These are phyloP conservation scores for Epicoccum sorghinum DNA, from an alignment of 2,329 filamentous ascomycete species.

Conservation along the genomic window DNA sequence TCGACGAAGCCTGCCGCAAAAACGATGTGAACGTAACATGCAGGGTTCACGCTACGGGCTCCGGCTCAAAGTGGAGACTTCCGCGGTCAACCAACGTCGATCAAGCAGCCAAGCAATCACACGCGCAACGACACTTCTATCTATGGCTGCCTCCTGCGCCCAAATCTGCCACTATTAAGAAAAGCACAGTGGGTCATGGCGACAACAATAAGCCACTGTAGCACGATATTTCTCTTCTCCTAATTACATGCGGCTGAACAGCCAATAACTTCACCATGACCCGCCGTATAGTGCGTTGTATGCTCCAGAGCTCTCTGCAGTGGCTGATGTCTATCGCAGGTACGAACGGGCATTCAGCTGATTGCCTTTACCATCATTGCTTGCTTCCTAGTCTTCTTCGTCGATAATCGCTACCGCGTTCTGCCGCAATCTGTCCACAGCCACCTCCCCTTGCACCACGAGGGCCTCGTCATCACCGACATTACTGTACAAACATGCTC, in stretches of 20 bases:
- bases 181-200: conserved; percentile 22
- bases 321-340: conserved; percentile 33
- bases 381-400: conserved; percentile 75
- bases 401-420: conserved; percentile 88
- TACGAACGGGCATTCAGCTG: conserved; percentile 75
- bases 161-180: not conserved
- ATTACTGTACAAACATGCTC: conserved; percentile 80
- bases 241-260: conserved; percentile 12
- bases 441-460: conserved; percentile 81
- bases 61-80: conserved; percentile 10
- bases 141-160: conserved; percentile 15
- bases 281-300: conserved; percentile 45
- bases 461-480: conserved; percentile 85
- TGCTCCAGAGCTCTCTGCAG: not conserved
- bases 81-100: conserved; percentile 22
- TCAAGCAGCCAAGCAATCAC: conserved; percentile 29
- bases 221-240: conserved; percentile 10
- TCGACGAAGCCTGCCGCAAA: conserved; percentile 9
- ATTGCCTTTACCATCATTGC: conserved; percentile 65
- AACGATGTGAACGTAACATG: conserved; percentile 1
- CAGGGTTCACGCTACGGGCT: conserved; percentile 13
- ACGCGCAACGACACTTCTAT: conserved; percentile 14
- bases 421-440: conserved; percentile 85
- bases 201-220: not conserved
- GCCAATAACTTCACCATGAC: conserved; percentile 40